Evolutionary conservation across 768 basidiomycete genomes (phyloP), one percentile per base, ranked within the genome.

Genomic region (Trametes gibbosa): DNA sequence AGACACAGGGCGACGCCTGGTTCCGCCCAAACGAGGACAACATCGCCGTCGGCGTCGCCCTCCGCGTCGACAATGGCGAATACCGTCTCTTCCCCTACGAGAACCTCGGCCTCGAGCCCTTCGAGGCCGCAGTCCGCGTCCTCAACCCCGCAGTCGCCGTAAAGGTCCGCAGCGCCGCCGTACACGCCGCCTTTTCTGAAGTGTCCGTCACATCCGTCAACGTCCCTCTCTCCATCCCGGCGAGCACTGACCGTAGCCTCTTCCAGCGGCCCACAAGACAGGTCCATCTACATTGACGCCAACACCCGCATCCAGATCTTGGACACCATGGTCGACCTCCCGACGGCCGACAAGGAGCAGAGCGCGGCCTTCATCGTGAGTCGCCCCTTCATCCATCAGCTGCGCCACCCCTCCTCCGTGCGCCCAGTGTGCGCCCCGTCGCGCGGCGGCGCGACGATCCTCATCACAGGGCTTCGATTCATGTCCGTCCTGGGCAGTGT

Each of bases 291-390:
- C 63, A 77, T 81, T 63, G 80, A 81, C 65, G 69, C 75, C 56
- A 77, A 81, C 65, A 81, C 90, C 5, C 87, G 90, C 58, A 93
- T 95, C 52, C 92, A 93, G 70, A 82, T 95, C 60, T 69, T 94
- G 48, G 89, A 92, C 65, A 86, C 88, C 23, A 86, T 95, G 77
- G 74, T 84, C 57, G 77, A 83, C 68, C 84, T 95, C 39, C 87
- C 89, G 5, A 81, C 84, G 52, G 74, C 79, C 19, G 76, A 81
- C 57, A 80, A 79, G 72, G 78, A 80, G 65, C 80, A 81, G 68
- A 75, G 73, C 61, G 81, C 79, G 17, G 92, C 92, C 0, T 95
- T 95, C 69, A 84, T 92, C 66, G 87, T 87, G 57, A 62, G 86
- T 79, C 3, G n/a, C 13, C n/a, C 34, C n/a, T 19, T 48, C 25